These are phyloP conservation scores for Cucurbita moschata DNA, from an alignment of 306 rosid species.

Conservation along the genomic window DNA sequence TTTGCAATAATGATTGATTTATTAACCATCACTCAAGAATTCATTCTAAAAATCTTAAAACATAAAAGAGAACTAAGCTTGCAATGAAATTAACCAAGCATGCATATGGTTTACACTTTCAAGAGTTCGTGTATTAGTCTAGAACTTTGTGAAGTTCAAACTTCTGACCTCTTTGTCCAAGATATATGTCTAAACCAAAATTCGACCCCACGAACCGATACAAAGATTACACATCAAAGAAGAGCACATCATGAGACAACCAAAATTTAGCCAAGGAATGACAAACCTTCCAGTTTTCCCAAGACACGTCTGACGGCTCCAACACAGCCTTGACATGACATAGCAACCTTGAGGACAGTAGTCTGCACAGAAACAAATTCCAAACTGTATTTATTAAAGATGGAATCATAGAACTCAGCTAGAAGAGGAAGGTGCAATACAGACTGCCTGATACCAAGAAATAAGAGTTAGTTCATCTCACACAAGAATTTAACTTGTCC, in stretches of 20 bases:
- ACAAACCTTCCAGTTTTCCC: constrained; percentile 77
- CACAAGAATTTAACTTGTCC: neutral
- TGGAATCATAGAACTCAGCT: neutral
- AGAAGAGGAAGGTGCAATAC: neutral
- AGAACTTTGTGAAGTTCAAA: no score
- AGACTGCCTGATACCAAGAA: neutral
- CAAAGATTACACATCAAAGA: neutral
- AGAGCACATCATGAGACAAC: neutral
- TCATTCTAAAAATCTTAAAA: neutral
- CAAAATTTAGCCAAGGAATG: neutral
- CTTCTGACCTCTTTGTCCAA: no score
- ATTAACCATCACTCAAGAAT: neutral
- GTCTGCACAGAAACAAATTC: constrained; percentile 34
- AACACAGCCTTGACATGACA: constrained; percentile 85
- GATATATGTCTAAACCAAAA: no score
- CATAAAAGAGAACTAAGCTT: neutral
- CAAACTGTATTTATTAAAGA: neutral
- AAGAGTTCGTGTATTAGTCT: no score
- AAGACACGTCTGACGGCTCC: constrained; percentile 91
- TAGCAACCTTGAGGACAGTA: constrained; percentile 74
- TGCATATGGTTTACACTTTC: neutral
- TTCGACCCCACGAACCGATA: neutral
- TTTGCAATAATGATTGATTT: neutral
- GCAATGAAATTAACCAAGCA: neutral
- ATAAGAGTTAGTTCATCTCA: neutral